Conservation (phyloP, 352 stramenopile genomes). For the Globisporangium canariense region DNA sequence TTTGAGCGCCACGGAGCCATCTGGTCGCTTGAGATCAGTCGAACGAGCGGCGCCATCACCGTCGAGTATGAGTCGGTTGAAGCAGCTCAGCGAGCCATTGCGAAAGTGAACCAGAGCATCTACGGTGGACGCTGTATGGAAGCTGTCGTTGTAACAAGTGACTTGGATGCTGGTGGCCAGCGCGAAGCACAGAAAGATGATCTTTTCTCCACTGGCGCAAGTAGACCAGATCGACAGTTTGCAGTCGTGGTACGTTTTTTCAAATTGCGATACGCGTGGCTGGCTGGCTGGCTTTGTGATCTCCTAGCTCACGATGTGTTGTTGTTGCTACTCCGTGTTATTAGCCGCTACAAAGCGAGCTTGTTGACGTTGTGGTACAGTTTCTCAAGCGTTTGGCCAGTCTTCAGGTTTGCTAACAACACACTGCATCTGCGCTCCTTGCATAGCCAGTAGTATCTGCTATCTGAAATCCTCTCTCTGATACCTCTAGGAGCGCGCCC, state of each 20-base stretch:
- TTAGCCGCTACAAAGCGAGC: slow-evolving; percentile 1
- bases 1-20: slow-evolving; percentile 3
- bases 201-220: background rate
- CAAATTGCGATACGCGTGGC: background rate
- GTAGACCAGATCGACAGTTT: background rate
- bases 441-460: background rate
- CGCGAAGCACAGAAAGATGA: background rate
- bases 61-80: background rate
- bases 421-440: background rate
- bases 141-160: background rate
- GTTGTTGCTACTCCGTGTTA: too few species aligned
- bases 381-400: slow-evolving; percentile 17
- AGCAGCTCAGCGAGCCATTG: background rate
- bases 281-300: background rate
- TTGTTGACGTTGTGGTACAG: background rate
- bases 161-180: background rate
- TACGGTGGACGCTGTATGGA: slow-evolving; percentile 8
- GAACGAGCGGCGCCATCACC: slow-evolving; percentile 1
- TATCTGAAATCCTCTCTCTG: background rate
- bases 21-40: slow-evolving; percentile 1
- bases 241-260: background rate
- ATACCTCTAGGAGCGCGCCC: slow-evolving; percentile 12
- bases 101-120: slow-evolving; percentile 2
- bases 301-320: background rate
- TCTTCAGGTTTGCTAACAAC: slow-evolving; percentile 10